A percentile compares a stretch with the other conserved stretches of the same genome.
Evolutionary conservation across 805 yeast genomes (phyloP).

Genomic region (Cyberlindnera nakhonratchasimensis): DNA sequence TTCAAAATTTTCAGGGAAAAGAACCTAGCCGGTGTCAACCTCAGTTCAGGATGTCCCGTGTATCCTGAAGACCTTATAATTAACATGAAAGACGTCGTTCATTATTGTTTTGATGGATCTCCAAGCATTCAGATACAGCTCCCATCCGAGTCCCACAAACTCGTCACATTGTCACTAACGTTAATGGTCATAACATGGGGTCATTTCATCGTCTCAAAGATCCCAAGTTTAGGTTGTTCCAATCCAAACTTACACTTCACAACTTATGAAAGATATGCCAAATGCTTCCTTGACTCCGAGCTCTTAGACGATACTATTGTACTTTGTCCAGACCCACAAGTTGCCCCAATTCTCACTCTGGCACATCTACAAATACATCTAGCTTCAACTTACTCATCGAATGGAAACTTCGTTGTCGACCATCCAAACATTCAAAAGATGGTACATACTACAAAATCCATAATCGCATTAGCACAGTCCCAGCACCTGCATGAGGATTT

Average conservation of each 20-base stretch:
- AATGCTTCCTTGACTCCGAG: background rate
- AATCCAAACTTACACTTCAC: background rate
- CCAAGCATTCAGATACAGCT: background rate
- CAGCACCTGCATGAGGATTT: constrained; percentile 1
- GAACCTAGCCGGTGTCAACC: constrained; percentile 1
- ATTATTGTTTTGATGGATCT: background rate
- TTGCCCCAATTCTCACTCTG: background rate
- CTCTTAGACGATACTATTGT: background rate
- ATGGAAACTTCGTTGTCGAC: background rate
- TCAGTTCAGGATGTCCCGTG: constrained; percentile 2
- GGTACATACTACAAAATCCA: background rate
- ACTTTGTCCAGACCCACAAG: background rate
- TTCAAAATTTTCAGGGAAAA: background rate
- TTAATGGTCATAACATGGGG: background rate
- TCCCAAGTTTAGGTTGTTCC: constrained; percentile 1
- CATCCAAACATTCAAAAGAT: background rate
- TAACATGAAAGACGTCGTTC: background rate
- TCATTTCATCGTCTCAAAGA: background rate
- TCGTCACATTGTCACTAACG: background rate
- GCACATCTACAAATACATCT: background rate
- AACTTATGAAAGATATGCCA: background rate
- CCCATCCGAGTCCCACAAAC: background rate
- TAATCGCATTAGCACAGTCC: background rate
- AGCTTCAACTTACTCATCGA: background rate
- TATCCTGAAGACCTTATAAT: background rate